These are phyloP conservation scores for Tetrahymena elliotti DNA, from an alignment of 73 alveolate genomes.

Conservation along the genomic window DNA sequence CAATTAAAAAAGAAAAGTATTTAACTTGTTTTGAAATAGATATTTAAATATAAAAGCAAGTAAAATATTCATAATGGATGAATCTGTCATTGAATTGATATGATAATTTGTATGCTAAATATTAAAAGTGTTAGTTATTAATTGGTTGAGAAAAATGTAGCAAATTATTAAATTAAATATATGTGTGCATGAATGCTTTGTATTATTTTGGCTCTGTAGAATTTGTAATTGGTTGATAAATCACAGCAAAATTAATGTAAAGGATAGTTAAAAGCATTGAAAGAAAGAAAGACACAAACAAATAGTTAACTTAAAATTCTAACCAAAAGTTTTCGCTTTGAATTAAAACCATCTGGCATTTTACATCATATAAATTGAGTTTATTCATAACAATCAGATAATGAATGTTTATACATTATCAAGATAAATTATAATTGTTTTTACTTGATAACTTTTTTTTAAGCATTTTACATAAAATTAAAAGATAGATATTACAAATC, in stretches of 20 bases:
- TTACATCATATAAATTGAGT: not conserved
- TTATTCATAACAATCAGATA: not conserved
- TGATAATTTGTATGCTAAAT: too few relatives aligned
- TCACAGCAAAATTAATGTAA: not conserved
- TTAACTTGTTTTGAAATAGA: too few relatives aligned
- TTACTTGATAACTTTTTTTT: not conserved
- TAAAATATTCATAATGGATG: too few relatives aligned
- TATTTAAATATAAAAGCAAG: too few relatives aligned
- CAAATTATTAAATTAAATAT: too few relatives aligned
- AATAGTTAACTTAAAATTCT: not conserved
- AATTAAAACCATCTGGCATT: not conserved
- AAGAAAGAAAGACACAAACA: too few relatives aligned
- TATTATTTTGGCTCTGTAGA: too few relatives aligned
- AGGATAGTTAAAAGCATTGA: not conserved
- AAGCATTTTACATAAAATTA: not conserved
- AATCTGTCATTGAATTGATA: too few relatives aligned
- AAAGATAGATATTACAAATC: not conserved
- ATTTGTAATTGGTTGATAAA: not conserved
- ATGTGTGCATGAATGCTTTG: too few relatives aligned
- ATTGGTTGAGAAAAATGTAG: too few relatives aligned
- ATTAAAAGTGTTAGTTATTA: too few relatives aligned
- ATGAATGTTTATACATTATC: not conserved
- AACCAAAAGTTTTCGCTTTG: not conserved
- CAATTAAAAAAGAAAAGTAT: too few relatives aligned
- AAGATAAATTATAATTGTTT: not conserved